Evolutionary conservation across 192 early-diverging fungal species (phyloP).

Genomic region (Cetraspora pellucida): DNA sequence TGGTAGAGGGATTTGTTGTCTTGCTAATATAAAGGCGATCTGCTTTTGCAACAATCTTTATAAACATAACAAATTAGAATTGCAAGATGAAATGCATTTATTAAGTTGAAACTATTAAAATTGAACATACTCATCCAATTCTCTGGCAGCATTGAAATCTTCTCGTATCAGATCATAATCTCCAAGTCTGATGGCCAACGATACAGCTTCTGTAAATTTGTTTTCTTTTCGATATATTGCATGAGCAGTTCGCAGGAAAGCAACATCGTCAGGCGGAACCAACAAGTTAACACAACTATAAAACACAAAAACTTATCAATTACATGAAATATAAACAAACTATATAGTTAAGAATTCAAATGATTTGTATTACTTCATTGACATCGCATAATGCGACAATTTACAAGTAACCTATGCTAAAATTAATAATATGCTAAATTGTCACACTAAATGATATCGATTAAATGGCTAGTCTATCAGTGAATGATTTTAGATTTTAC

Average conservation of each 20-base stretch:
- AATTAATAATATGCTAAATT: too few relatives aligned
- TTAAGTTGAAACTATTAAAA: not conserved
- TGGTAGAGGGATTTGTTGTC: slow-evolving; percentile 82
- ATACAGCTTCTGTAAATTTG: slow-evolving; percentile 81
- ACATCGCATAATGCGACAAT: too few relatives aligned
- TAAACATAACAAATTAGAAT: slow-evolving; percentile 10
- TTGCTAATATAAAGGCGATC: slow-evolving; percentile 90
- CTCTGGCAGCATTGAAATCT: slow-evolving; percentile 80
- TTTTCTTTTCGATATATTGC: slow-evolving; percentile 85
- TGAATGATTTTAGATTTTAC: slow-evolving; percentile 56
- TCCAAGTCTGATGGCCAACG: slow-evolving; percentile 84
- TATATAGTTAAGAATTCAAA: not conserved
- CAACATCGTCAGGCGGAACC: slow-evolving; percentile 85
- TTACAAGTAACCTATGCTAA: too few relatives aligned
- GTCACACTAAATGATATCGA: too few relatives aligned
- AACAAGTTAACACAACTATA: slow-evolving; percentile 88
- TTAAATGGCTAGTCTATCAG: too few relatives aligned
- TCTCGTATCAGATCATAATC: slow-evolving; percentile 79
- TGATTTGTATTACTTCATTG: too few relatives aligned
- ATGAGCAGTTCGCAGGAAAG: slow-evolving; percentile 85
- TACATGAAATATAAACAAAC: not conserved
- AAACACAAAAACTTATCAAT: not conserved
- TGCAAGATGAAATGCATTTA: not conserved
- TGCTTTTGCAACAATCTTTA: slow-evolving; percentile 85
- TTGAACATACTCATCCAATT: slow-evolving; percentile 63